A percentile compares a stretch with the other conserved stretches of the same genome.
Conservation (phyloP, 2,329 filamentous ascomycete species). For the Aspergillus udagawae region DNA sequence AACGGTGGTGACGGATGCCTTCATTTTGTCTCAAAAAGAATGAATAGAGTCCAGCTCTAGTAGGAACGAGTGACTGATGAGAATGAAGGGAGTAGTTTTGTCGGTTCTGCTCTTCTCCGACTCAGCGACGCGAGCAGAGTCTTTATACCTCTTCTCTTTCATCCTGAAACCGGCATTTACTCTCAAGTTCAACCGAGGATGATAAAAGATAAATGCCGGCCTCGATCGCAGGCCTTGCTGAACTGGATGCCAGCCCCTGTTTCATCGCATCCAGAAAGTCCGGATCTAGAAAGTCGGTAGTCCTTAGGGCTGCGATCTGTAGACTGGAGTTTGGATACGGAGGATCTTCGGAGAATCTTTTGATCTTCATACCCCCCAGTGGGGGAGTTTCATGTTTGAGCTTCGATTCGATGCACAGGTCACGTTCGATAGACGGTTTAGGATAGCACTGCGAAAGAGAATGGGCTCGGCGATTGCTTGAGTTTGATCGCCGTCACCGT, state of each 20-base stretch:
- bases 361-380: not conserved
- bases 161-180: not conserved
- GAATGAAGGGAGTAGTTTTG: too few species aligned
- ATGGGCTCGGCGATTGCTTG: too few species aligned
- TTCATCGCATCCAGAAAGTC: not conserved
- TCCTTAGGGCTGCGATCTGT: not conserved
- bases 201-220: not conserved
- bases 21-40: slow-evolving; percentile 16
- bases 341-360: not conserved
- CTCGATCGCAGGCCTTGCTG: not conserved
- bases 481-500: not conserved
- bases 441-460: not conserved
- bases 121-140: not conserved
- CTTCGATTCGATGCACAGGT: not conserved
- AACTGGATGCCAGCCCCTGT: not conserved
- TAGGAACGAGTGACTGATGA: not conserved
- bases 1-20: slow-evolving; percentile 17
- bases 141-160: not conserved
- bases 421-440: not conserved
- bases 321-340: not conserved
- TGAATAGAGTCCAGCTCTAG: slow-evolving; percentile 17
- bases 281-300: not conserved
- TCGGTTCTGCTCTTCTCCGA: too few species aligned
- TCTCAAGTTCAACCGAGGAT: not conserved
- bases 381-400: not conserved